Base-by-base conservation (phyloP, 495 filamentous ascomycete genomes). In the Neurospora sp. region DNA sequence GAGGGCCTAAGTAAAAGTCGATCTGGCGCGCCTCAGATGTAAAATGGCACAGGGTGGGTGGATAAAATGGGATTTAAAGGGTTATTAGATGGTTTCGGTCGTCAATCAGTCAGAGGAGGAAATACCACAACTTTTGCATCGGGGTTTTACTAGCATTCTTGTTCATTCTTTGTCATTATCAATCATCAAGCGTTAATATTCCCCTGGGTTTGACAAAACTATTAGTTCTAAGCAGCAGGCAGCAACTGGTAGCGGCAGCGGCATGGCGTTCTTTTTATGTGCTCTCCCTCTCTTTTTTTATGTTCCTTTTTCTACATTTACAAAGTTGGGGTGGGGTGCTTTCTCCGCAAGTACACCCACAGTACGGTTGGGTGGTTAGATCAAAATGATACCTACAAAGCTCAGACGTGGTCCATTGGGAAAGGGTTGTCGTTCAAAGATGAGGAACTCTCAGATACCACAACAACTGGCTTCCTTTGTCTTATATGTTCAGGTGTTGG, bases 1-100 rank as follows among this genome's bases (percentile, higher is more conserved):
- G 90, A 84, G 74, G 80, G 80, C 38, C 71, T 86, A 68, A 79
- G 78, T 45, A 81, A 79, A 71, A 78, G 80, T 40, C 77, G 80
- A 68, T 71, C 79, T 0, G 85, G 84, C 1, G 80, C 77, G 65
- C 85, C 84, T 35, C 79, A 81, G 12, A 82, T 86, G 37, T 86
- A 75, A 82, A 68, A 14, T 59, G 53, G 14, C 53, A 68, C 2
- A 4, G 47, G 47, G 20, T 14, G 12, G 53, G 31, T 39, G 35
- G 22, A 31, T 6, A 38, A 10, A n/a, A 31, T 59, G 8, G 69
- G 39, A 0, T 38, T 44, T 31, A 27, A 61, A 20, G 40, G 20
- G 31, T 18, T 39, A 71, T 71, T 35, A 37, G 18, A 69, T 39
- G 70, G 53, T 65, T 47, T 4, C 14, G 27, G 31, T 35, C 31